Base-by-base conservation (phyloP, 768 basidiomycete species). In the Naganishia friedmannii region DNA sequence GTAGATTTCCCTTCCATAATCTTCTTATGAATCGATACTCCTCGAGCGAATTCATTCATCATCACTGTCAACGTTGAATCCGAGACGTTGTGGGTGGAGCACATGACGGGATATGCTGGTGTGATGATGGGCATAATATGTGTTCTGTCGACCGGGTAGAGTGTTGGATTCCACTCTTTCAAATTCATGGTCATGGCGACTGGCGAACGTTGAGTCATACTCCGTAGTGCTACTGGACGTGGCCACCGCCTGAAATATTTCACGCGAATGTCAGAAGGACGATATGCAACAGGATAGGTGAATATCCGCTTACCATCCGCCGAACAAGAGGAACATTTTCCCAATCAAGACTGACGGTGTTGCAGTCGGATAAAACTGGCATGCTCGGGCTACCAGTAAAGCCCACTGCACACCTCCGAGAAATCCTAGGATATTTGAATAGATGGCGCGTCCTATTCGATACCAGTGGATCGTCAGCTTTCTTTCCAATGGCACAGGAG, bases 61-160 rank as follows among this genome's bases (percentile, higher is more conserved):
- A 96, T 93, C 67, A 99, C 91, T 85, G 90, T 88, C 82, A 96
- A 92, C 5, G 95, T 98, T 10, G 93, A 96, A 53, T 87, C 87
- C 65, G 93, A 93, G 71, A 98, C 94, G 76, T 98, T 99, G 83
- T 99, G 96, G 21, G 96, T 99, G 29, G 95, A 88, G 80, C 95
- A 98, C 95, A 99, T 99, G 7, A 95, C 89, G 55, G 96, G 96
- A 82, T 97, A 99, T 13, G 96, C 94, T 3, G 96, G 96, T 1
- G 96, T 99, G 75, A 99, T 98, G 77, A 99, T 97, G 15, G 96
- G 96, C 96, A 98, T 98, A 74, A 92, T 87, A 82, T 99, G 96
- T 26, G 67, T 60, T 69, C 91, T 86, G 81, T 97, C 93, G 70
- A 87, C 87, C 5, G 93, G 93, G 80, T 95, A 97, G 67, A 96